Conservation (phyloP, 352 stramenopile species). For the Pythium aquatile region DNA sequence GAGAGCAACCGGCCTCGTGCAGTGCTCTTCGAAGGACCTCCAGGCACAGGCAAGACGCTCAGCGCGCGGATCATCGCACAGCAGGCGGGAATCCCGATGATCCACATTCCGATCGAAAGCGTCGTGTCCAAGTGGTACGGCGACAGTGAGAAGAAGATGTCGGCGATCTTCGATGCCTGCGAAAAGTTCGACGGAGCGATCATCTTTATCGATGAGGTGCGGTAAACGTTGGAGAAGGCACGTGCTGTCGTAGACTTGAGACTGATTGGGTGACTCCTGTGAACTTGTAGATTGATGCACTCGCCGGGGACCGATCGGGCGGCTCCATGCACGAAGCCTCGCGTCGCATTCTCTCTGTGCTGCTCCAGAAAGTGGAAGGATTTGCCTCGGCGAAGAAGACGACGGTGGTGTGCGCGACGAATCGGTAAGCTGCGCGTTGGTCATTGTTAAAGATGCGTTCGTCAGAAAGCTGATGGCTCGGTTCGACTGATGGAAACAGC, state of each 20-base stretch:
- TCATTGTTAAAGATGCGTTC: no score
- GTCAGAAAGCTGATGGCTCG: background rate
- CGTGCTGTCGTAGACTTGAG: background rate
- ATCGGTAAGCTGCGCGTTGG: conserved; percentile 42
- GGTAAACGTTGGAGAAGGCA: background rate
- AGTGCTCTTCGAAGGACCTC: conserved; percentile 92
- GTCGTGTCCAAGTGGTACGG: conserved; percentile 95
- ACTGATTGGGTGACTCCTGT: background rate
- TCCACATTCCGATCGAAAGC: conserved; percentile 93
- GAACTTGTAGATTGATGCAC: conserved; percentile 75
- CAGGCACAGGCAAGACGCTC: conserved; percentile 93
- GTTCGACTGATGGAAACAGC: conserved; percentile 28
- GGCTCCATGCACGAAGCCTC: conserved; percentile 93
- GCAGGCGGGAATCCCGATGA: conserved; percentile 90
- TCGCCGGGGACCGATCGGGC: conserved; percentile 86
- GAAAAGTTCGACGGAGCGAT: conserved; percentile 91
- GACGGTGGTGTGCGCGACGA: conserved; percentile 92
- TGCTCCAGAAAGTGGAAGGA: conserved; percentile 92
- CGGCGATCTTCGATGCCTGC: conserved; percentile 92
- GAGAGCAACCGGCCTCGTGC: conserved; percentile 89
- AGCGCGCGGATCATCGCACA: conserved; percentile 93
- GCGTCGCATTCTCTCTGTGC: conserved; percentile 87
- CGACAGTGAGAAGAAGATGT: conserved; percentile 95
- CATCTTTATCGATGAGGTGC: conserved; percentile 94
- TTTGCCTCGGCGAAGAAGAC: conserved; percentile 92